Evolutionary conservation across 441 rosid species (phyloP).

Genomic region (Jatropha multifida): DNA sequence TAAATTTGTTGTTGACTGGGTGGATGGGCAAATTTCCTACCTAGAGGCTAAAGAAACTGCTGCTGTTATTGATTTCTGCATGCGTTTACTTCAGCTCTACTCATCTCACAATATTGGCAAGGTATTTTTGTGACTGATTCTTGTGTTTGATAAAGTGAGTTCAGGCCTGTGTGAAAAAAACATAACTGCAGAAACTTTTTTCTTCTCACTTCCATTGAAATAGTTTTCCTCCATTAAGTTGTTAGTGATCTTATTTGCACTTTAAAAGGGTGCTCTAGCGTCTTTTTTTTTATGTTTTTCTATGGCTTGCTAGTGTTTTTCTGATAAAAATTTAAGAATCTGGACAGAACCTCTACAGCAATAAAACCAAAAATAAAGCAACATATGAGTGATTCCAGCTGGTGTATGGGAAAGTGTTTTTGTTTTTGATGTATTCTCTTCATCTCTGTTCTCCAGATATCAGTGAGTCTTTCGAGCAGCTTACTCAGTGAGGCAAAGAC

Average conservation of each 20-base stretch:
- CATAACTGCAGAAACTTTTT: neutral
- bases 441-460: slow-evolving; percentile 49
- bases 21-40: slow-evolving; percentile 93
- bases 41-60: slow-evolving; percentile 86
- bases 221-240: neutral
- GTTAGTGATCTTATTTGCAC: neutral
- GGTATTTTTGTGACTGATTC: slow-evolving; percentile 40
- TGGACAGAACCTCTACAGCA: neutral
- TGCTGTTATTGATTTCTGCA: slow-evolving; percentile 78
- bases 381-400: neutral
- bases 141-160: neutral
- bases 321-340: neutral
- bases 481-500: slow-evolving; percentile 81
- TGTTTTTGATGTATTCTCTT: neutral
- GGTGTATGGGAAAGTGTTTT: neutral
- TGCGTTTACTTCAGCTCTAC: slow-evolving; percentile 88
- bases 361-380: too few species aligned
- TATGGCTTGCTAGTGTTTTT: neutral
- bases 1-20: slow-evolving; percentile 93
- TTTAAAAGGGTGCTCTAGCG: neutral
- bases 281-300: neutral
- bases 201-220: too few species aligned
- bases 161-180: neutral
- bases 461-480: slow-evolving; percentile 71
- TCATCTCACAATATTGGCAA: slow-evolving; percentile 97